A percentile compares a stretch with the other conserved stretches of the same genome.
Conservation (phyloP, 2,329 filamentous ascomycete genomes). For the Pseudogymnoascus verrucosus region DNA sequence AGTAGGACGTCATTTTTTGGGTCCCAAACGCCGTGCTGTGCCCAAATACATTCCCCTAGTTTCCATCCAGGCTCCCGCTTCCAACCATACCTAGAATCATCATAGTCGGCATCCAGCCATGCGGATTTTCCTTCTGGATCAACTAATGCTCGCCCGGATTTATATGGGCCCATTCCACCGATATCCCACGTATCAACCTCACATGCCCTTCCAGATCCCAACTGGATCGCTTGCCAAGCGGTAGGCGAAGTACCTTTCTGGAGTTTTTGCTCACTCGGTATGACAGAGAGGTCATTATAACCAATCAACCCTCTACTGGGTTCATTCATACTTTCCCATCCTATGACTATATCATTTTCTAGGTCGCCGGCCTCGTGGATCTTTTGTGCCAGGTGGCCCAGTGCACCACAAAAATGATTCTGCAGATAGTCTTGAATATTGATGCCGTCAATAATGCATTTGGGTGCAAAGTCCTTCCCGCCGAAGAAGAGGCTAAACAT, state of each 20-base stretch:
- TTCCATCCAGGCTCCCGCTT: constrained; percentile 82
- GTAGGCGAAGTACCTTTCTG: constrained; percentile 92
- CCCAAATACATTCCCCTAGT: constrained; percentile 92
- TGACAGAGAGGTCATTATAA: constrained; percentile 68
- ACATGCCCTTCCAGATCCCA: constrained; percentile 81
- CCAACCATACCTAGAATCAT: constrained; percentile 85
- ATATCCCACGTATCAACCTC: constrained; percentile 92
- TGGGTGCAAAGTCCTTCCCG: constrained; percentile 85
- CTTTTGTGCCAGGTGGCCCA: constrained; percentile 69
- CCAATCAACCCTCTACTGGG: constrained; percentile 84
- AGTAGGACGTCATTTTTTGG: constrained; percentile 66
- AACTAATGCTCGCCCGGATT: constrained; percentile 72
- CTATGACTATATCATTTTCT: constrained; percentile 78
- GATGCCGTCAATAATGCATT: constrained; percentile 85
- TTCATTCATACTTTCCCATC: constrained; percentile 96
- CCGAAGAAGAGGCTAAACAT: constrained; percentile 94
- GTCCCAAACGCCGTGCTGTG: constrained; percentile 95
- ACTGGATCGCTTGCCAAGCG: constrained; percentile 86
- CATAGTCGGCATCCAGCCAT: constrained; percentile 76
- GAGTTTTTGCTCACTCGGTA: constrained; percentile 80
- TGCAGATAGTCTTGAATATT: constrained; percentile 97
- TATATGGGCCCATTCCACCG: constrained; percentile 84
- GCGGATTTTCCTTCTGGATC: constrained; percentile 80
- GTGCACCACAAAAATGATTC: constrained; percentile 73
- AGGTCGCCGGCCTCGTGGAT: constrained; percentile 88